phyloP scores from a whole-genome alignment of 208 protist species.

The Wallacemonas rigidus region DNA sequence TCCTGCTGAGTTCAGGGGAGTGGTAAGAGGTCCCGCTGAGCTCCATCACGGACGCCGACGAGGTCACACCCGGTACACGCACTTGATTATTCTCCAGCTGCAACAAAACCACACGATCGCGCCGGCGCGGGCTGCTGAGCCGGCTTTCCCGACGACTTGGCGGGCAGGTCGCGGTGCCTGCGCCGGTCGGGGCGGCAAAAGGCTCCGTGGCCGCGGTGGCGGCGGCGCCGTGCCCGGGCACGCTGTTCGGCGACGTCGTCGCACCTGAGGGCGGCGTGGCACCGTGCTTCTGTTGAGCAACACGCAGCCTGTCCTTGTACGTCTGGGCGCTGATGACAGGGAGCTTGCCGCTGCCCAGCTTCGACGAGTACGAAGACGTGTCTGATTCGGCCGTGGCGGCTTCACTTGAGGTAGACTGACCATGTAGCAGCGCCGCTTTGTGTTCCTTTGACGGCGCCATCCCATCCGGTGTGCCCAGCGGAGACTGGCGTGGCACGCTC shows the following conservation, averaged over 20 bases:
- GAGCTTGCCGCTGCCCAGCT: background rate
- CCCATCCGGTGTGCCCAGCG: background rate
- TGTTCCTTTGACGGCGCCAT: background rate
- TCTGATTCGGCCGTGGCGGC: too few relatives aligned
- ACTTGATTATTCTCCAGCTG: constrained; percentile 16
- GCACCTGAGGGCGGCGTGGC: background rate
- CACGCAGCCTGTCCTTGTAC: constrained; percentile 11
- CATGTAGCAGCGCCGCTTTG: too few relatives aligned
- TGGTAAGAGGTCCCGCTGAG: background rate
- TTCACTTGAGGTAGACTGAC: too few relatives aligned
- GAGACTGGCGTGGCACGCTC: background rate
- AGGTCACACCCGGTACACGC: constrained; percentile 8
- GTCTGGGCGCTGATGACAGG: constrained; percentile 2
- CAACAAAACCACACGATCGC: constrained; percentile 19
- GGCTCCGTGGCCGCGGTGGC: background rate
- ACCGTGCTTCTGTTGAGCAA: background rate
- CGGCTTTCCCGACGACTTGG: background rate
- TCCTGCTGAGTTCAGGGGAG: background rate
- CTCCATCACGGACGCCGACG: too few relatives aligned
- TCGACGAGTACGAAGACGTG: background rate
- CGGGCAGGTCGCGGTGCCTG: background rate
- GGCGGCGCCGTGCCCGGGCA: background rate
- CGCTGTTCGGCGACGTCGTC: background rate
- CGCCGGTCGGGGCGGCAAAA: background rate
- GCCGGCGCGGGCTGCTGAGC: constrained; percentile 17